phyloP scores from a whole-genome alignment of 208 protist genomes.

The Leishmania aethiopica region DNA sequence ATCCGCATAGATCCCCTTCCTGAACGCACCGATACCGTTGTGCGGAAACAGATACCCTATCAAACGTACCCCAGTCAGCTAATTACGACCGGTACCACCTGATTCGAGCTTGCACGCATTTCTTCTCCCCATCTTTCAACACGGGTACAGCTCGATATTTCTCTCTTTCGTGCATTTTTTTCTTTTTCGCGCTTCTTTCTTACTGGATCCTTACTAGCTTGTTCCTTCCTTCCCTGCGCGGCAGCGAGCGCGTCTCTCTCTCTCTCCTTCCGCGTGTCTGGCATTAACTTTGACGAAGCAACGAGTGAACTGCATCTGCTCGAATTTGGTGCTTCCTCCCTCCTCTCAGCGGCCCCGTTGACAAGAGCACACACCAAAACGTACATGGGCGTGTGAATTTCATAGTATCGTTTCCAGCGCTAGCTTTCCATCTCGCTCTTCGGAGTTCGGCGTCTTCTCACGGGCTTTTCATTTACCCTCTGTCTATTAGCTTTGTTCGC shows the following conservation, averaged over 20 bases:
- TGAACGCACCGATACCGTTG: not conserved
- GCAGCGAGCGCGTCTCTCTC: not conserved
- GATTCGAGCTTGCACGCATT: not conserved
- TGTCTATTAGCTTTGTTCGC: not conserved
- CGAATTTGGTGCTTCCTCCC: not conserved
- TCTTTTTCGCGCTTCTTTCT: not conserved
- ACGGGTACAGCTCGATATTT: not conserved
- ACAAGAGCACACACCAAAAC: not conserved
- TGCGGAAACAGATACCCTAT: not conserved
- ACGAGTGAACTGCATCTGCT: conserved; percentile 2
- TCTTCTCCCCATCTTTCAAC: not conserved
- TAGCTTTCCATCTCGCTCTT: not conserved
- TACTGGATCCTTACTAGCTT: not conserved
- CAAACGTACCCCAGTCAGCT: not conserved
- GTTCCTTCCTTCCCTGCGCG: not conserved
- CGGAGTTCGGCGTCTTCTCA: not conserved
- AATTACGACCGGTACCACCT: not conserved
- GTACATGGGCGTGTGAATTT: not conserved
- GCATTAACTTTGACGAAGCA: not conserved
- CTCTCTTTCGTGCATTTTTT: not conserved
- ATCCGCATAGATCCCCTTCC: not conserved
- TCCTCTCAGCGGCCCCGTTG: not conserved
- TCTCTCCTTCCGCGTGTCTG: not conserved
- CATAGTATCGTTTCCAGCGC: not conserved
- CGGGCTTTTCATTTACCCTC: not conserved